phyloP scores from a whole-genome alignment of 2,329 filamentous ascomycete species.

The Exutisphaerella laricina region DNA sequence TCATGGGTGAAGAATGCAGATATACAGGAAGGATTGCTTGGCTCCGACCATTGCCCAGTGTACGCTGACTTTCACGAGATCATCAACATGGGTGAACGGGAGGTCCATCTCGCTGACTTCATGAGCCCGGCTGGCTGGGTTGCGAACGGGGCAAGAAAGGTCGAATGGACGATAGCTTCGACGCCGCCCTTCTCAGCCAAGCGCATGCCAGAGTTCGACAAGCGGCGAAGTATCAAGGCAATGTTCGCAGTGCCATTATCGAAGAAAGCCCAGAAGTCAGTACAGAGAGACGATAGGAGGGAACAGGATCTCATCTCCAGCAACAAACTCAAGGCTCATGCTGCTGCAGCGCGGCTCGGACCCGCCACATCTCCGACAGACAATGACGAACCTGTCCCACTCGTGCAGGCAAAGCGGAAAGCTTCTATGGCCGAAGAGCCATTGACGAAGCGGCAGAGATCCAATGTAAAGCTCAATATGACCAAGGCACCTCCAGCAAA shows the following conservation, averaged over 20 bases:
- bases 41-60: slow-evolving; percentile 94
- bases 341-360: background rate
- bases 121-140: slow-evolving; percentile 76
- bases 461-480: slow-evolving; percentile 24
- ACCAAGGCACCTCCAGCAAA: slow-evolving; percentile 33
- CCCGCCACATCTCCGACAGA: background rate
- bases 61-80: slow-evolving; percentile 66
- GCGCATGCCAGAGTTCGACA: slow-evolving; percentile 81
- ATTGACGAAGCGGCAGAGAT: slow-evolving; percentile 49
- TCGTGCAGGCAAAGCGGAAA: slow-evolving; percentile 32
- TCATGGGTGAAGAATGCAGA: slow-evolving; percentile 74
- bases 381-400: background rate
- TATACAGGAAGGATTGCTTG: slow-evolving; percentile 89
- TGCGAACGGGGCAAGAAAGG: slow-evolving; percentile 56
- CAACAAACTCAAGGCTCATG: background rate
- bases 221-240: slow-evolving; percentile 77
- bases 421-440: slow-evolving; percentile 24
- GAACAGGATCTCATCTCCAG: too few relatives aligned
- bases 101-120: slow-evolving; percentile 57
- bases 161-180: slow-evolving; percentile 62
- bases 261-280: slow-evolving; percentile 40
- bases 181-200: slow-evolving; percentile 71
- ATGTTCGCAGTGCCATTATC: slow-evolving; percentile 63
- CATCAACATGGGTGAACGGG: slow-evolving; percentile 46
- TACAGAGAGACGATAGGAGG: slow-evolving; percentile 1